Evolutionary conservation across 2,329 filamentous ascomycete species (phyloP), one percentile per base, ranked within the genome.

Genomic region (Tolypocladium guangdongense): DNA sequence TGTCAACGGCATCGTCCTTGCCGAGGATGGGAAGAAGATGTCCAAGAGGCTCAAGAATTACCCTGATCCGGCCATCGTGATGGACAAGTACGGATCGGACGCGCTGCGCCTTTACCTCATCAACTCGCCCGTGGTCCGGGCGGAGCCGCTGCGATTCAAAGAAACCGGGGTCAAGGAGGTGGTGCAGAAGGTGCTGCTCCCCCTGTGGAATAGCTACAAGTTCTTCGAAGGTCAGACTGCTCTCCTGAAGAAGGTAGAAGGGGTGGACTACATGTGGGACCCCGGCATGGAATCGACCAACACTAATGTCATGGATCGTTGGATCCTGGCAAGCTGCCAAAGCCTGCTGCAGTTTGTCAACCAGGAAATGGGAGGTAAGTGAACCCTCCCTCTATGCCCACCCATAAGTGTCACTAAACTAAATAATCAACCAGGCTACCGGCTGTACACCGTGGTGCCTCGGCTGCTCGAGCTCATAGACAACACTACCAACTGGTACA

Each of bases 401-500:
- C 36, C 54, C 35, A 48, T n/a, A 43, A 11, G 12, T n/a, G 11
- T 33, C 8, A 24, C 35, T 46, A 49, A 12, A 49, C n/a, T n/a
- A n/a, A n/a, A n/a, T 27, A 51, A 16, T 46, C 4, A 36, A 7
- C 0, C 50, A 77, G 84, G 74, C 7, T 90, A 90, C 67, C 84
- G 87, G 41, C 72, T 91, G 37, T 97, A 96, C 71, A 97, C 91
- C 1, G 92, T 97, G 46, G 90, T 96, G 46, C 91, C 91, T 8
- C 81, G 88, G 58, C 74, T 97, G 56, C 78, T 95, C 20, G 80
- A 80, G 54, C 80, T 95, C 63, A 95, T 96, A 59, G 92, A 96
- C 64, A 90, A 95, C 71, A 90, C 88, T 4, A 96, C 91, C n/a
- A 97, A 97, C 71, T 96, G 91, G 91, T 96, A 96, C 72, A 96